Evolutionary conservation across 2,329 filamentous ascomycete genomes (phyloP).

Genomic region (Trichoderma hamatum): DNA sequence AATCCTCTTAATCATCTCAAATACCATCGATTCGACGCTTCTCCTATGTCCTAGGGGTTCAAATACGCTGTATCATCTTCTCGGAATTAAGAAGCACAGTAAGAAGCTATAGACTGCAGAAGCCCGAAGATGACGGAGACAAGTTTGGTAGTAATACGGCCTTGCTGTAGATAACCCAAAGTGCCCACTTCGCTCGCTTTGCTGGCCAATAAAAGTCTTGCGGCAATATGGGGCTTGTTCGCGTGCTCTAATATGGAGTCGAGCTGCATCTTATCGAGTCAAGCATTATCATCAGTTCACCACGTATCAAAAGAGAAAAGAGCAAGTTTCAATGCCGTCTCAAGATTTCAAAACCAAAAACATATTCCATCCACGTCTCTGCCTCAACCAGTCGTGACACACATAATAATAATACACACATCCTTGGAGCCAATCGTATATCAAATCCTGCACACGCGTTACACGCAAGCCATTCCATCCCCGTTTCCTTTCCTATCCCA

Average conservation of each 20-base stretch:
- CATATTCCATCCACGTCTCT: not conserved
- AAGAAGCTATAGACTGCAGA: not conserved
- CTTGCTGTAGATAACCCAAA: not conserved
- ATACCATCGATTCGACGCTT: not conserved
- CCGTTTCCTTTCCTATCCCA: not conserved
- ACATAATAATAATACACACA: conserved; percentile 17
- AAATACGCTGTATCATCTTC: not conserved
- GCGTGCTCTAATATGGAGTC: not conserved
- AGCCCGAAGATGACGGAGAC: not conserved
- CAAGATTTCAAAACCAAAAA: not conserved
- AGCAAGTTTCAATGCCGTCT: not conserved
- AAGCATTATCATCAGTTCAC: not conserved
- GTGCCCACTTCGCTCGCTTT: not conserved
- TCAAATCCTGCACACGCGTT: not conserved
- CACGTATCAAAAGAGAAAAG: not conserved
- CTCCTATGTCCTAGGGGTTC: not conserved
- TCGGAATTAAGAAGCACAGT: not conserved
- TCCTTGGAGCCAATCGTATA: conserved; percentile 1
- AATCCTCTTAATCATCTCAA: conserved; percentile 10
- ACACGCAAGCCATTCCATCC: too few species aligned
- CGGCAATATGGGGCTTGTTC: not conserved
- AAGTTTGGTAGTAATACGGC: not conserved
- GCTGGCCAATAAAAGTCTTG: not conserved
- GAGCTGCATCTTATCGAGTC: not conserved
- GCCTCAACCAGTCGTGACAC: not conserved